A percentile compares a stretch with the other conserved stretches of the same genome.
These are phyloP conservation scores for Mycena alexandri DNA, from an alignment of 768 basidiomycete genomes.

Conservation along the genomic window DNA sequence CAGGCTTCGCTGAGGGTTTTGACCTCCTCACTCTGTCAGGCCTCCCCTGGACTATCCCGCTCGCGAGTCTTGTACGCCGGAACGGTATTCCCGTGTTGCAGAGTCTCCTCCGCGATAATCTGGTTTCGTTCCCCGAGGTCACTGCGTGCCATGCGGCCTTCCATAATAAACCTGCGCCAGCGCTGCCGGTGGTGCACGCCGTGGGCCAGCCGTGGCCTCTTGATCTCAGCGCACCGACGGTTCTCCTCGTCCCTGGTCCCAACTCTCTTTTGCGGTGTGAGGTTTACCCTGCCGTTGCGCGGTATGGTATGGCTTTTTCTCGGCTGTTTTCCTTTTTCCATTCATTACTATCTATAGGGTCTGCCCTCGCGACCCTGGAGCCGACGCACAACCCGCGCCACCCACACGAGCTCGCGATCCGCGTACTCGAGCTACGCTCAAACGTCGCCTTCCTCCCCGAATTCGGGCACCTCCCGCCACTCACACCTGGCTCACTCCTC, in stretches of 20 bases:
- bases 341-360: neutral
- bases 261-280: slow-evolving; percentile 3
- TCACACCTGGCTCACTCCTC: neutral
- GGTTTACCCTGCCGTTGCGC: slow-evolving; percentile 12
- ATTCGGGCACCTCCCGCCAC: slow-evolving; percentile 13
- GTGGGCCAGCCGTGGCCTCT: slow-evolving; percentile 9
- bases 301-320: neutral
- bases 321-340: neutral
- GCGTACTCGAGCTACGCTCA: slow-evolving; percentile 12
- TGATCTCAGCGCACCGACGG: neutral
- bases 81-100: neutral
- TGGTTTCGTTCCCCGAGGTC: slow-evolving; percentile 4
- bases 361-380: slow-evolving; percentile 9
- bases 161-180: neutral
- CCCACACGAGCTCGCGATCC: slow-evolving; percentile 13
- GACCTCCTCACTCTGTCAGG: slow-evolving; percentile 13
- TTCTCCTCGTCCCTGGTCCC: slow-evolving; percentile 10
- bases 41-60: slow-evolving; percentile 15
- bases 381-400: neutral
- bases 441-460: neutral
- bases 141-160: slow-evolving; percentile 13
- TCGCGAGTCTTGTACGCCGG: slow-evolving; percentile 5
- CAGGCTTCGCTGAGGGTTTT: neutral
- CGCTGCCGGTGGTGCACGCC: slow-evolving; percentile 13
- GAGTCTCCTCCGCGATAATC: slow-evolving; percentile 24